Evolutionary conservation across 805 yeast species (phyloP).

Genomic region (Spathaspora passalidarum): DNA sequence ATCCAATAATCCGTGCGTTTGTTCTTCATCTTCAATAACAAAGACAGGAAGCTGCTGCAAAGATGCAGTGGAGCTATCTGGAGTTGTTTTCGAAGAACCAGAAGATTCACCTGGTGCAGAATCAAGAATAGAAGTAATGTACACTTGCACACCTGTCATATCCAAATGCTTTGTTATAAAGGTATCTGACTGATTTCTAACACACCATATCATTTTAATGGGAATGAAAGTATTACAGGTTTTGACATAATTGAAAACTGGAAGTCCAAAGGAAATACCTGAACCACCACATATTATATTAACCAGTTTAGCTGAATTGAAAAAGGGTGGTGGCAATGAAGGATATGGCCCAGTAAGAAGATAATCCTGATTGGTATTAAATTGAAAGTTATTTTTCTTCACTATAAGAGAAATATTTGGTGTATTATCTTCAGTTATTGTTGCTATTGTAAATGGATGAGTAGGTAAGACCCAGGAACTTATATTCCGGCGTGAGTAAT

Average conservation of each 20-base stretch:
- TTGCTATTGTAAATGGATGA: conserved; percentile 66
- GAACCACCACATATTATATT: conserved; percentile 68
- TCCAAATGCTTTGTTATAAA: conserved; percentile 40
- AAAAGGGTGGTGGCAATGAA: conserved; percentile 43
- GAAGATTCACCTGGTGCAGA: neutral
- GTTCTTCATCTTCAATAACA: conserved; percentile 13
- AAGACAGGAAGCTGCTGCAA: conserved; percentile 1
- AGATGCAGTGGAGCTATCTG: neutral
- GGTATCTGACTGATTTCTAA: conserved; percentile 44
- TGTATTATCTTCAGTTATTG: conserved; percentile 34
- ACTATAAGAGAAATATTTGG: conserved; percentile 41
- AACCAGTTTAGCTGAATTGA: conserved; percentile 48
- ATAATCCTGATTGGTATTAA: conserved; percentile 11
- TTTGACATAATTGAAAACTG: conserved; percentile 44
- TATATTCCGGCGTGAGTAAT: conserved; percentile 25
- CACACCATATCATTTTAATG: conserved; percentile 53
- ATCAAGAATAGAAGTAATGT: conserved; percentile 27
- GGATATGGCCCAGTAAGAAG: conserved; percentile 33
- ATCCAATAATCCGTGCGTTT: conserved; percentile 19
- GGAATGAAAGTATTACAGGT: conserved; percentile 15
- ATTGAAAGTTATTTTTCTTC: conserved; percentile 31
- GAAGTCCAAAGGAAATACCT: conserved; percentile 64
- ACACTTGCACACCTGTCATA: conserved; percentile 33
- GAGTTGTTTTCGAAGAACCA: neutral
- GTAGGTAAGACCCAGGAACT: conserved; percentile 49